These are phyloP conservation scores for Caloboletus inedulis DNA, from an alignment of 1,284 basidiomycete species.

Conservation along the genomic window DNA sequence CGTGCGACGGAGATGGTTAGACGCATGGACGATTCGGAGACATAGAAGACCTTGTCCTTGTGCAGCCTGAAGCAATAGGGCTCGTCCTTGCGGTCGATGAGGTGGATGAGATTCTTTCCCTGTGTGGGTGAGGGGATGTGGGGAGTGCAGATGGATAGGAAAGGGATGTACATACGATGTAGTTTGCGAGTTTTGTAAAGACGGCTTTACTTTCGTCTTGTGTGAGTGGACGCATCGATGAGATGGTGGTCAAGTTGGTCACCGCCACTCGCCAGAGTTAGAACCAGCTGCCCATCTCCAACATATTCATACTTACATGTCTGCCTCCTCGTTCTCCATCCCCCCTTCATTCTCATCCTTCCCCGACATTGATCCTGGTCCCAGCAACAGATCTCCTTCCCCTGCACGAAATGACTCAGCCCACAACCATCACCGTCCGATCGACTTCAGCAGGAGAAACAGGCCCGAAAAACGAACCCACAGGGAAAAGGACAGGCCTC, in stretches of 20 bases:
- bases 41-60: constrained; percentile 91
- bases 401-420: constrained; percentile 14
- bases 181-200: constrained; percentile 90
- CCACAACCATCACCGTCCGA: constrained; percentile 5
- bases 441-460: constrained; percentile 23
- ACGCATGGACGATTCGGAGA: constrained; percentile 90
- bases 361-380: constrained; percentile 48
- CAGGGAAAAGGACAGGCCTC: constrained; percentile 29
- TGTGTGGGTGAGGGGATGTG: constrained; percentile 30
- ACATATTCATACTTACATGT: constrained; percentile 42
- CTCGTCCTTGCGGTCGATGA: constrained; percentile 84
- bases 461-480: constrained; percentile 23
- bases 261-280: constrained; percentile 13
- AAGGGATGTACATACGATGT: constrained; percentile 57
- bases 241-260: background rate
- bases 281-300: background rate
- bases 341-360: constrained; percentile 65
- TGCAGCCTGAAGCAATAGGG: constrained; percentile 90
- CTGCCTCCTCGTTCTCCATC: constrained; percentile 55
- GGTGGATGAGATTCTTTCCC: constrained; percentile 89
- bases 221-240: constrained; percentile 74
- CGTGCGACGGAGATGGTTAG: constrained; percentile 90
- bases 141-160: background rate
- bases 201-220: constrained; percentile 85
- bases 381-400: constrained; percentile 22